A percentile compares a stretch with the other conserved stretches of the same genome.
phyloP scores from a whole-genome alignment of 306 rosid genomes.

The Cucurbita maxima region DNA sequence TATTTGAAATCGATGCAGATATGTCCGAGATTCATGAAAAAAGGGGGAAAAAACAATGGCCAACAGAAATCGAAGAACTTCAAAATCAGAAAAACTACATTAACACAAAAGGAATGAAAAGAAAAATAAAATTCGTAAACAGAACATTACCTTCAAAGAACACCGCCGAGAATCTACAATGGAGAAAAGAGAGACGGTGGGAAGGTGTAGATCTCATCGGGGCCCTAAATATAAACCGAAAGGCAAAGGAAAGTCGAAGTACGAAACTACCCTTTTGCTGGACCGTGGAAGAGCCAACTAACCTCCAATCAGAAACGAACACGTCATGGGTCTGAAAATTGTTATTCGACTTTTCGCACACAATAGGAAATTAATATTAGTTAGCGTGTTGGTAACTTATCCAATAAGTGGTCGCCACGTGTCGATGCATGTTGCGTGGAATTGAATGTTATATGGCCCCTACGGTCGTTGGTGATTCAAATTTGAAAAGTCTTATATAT shows the following conservation, averaged over 20 bases:
- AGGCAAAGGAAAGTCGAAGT: background rate
- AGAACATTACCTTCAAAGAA: background rate
- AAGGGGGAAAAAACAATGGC: background rate
- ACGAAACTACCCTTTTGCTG: constrained; percentile 1
- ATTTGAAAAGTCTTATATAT: background rate
- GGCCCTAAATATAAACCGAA: constrained; percentile 1
- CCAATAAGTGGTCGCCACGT: background rate
- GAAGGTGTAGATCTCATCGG: background rate
- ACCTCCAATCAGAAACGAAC: background rate
- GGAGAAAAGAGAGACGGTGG: constrained; percentile 5
- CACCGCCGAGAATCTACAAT: constrained; percentile 1
- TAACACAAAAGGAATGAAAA: background rate
- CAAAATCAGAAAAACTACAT: background rate
- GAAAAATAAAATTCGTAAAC: background rate
- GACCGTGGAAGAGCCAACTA: background rate
- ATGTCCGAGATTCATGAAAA: background rate
- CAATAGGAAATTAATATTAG: background rate
- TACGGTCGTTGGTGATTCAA: background rate
- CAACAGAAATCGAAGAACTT: background rate
- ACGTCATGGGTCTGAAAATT: background rate
- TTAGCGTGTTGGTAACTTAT: background rate
- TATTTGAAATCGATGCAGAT: background rate
- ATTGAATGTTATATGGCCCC: background rate
- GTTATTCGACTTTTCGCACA: background rate
- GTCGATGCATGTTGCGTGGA: background rate